Base-by-base conservation (phyloP, 2,329 filamentous ascomycete species). In the Pseudonectria foliicola region DNA sequence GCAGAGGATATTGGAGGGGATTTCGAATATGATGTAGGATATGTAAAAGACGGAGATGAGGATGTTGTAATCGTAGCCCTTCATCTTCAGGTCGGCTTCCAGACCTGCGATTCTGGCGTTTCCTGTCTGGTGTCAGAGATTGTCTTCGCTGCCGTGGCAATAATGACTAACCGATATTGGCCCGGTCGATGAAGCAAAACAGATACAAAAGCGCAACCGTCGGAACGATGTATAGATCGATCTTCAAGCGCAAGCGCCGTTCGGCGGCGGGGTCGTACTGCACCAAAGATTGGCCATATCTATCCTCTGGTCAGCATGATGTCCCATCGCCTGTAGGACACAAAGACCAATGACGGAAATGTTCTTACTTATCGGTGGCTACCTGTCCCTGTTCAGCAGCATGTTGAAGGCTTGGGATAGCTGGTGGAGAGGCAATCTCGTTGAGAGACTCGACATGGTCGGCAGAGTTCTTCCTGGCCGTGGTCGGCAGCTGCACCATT, bases 121-220 rank as follows among this genome's bases (percentile, higher is more conserved):
- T 21, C 75, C 71, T 73, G 29, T 7, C 10, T 16, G 12, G 28
- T 15, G 33, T 35, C 13, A 35, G 24, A 33, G 10, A 10, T 24
- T 11, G 8, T 15, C 25, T 21, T 13, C 11, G 27, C 31, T n/a
- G 26, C 27, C 12, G 16, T 12, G 25, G 5, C 16, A n/a, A 5
- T 23, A 13, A 8, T 8, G 25, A 13, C 59, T 38, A 54, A 75
- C 76, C 78, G 33, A 83, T 80, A 48, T 46, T 46, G 2, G 44
- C 73, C 13, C 77, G 64, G 48, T 81, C 77, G 35, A 81, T 79
- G 51, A 80, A 81, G 54, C 76, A 80, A 47, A 81, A 80, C 0
- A 81, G 61, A 45, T 80, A 81, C 4, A 82, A 60, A 3, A 80
- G 38, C 0, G 73, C 60, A 1, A 80, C 73, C 0, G 74, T 77